Evolutionary conservation across 1,139 yeast genomes (phyloP), one percentile per base, ranked within the genome.

Genomic region (Yamadazyma dushanensis): DNA sequence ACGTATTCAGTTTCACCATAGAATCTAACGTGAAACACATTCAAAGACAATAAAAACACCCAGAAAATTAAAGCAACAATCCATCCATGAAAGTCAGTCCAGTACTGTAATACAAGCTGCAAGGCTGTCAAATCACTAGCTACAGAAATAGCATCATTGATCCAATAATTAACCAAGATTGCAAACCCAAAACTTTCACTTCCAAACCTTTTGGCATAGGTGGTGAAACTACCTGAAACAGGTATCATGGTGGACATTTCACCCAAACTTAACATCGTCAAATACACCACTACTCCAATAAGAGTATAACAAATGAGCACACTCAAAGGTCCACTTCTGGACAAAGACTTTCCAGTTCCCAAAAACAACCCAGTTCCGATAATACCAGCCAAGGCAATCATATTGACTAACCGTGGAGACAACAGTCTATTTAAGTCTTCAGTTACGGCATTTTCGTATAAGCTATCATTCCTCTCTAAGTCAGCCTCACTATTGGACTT

Each of bases 341-440:
- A 67, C 34, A 82, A 60, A 4, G 85, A 73, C 35, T 70, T 72
- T 4, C 85, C 83, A 0, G 85, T 73, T 22, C 86, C 83, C 34
- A 82, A 62, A 42, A 79, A 71, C 35, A 83, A 60, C 38, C 92
- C 92, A 3, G 88, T 78, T 11, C 88, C 87, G 35, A 80, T 78
- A 38, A 77, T 75, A 8, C 86, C 86, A 3, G 83, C 85, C 38
- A 80, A 65, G 26, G 84, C 75, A 55, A 80, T 77, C 84, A 79
- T 76, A 42, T 73, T 75, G 35, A 79, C 65, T 41, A 76, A 79
- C 31, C 83, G 60, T 1, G 76, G 68, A n/a, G 68, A 56, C 43
- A 77, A 57, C 19, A 73, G 59, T 48, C 83, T 54, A 32, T 61
- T 59, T 31, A 67, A 60, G 37, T 61, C 50, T 38, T 66, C 73